phyloP scores from a whole-genome alignment of 345 rosid genomes.

The Psidium friedrichsthalianum region DNA sequence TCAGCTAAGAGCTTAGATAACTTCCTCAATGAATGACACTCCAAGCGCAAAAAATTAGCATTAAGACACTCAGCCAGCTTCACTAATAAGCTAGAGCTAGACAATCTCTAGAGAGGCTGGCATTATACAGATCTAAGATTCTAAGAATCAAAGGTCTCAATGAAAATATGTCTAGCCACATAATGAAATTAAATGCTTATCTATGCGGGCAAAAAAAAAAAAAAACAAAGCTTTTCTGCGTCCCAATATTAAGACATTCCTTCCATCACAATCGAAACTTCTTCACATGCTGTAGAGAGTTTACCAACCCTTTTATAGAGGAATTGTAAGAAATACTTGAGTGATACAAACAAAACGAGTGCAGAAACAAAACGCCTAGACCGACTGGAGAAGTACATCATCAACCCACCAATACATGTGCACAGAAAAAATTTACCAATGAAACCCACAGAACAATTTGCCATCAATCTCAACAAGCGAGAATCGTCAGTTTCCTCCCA shows the following conservation, averaged over 20 bases:
- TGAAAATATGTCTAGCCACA: background rate
- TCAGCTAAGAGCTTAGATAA: background rate
- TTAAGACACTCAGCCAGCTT: background rate
- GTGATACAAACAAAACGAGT: background rate
- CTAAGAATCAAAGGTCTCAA: background rate
- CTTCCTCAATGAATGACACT: background rate
- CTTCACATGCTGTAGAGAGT: background rate
- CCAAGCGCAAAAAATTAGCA: background rate
- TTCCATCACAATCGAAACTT: background rate
- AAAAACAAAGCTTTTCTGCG: background rate
- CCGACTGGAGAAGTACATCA: background rate
- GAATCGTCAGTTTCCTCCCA: background rate
- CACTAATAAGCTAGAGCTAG: background rate
- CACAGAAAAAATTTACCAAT: background rate
- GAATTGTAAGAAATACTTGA: background rate
- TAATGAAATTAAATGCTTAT: background rate
- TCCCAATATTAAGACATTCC: background rate
- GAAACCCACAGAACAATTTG: background rate
- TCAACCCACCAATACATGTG: background rate
- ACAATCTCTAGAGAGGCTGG: background rate
- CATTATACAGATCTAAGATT: background rate
- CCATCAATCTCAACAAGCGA: background rate
- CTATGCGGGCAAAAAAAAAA: too few relatives aligned
- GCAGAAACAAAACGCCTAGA: background rate
- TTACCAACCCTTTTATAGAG: background rate